phyloP scores from a whole-genome alignment of 2,329 filamentous ascomycete species.

The Colletotrichum orchidophilum region DNA sequence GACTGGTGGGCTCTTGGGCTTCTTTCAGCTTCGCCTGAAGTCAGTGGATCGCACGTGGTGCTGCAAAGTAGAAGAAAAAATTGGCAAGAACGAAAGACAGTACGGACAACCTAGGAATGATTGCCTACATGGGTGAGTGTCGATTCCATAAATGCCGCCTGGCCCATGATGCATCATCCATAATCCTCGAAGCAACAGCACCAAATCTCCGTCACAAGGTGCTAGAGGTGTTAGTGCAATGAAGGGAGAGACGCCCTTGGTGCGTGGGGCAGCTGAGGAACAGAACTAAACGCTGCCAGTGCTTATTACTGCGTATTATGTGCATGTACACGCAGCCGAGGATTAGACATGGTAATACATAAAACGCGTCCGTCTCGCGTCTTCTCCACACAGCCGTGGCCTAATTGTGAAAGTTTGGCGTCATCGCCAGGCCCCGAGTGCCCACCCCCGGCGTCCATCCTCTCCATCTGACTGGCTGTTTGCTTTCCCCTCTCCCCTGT shows the following conservation, averaged over 20 bases:
- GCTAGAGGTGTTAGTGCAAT: neutral
- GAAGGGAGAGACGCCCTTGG: neutral
- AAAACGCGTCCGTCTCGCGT: constrained; percentile 26
- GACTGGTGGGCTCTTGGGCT: neutral
- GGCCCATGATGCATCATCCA: constrained; percentile 9
- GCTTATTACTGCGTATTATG: neutral
- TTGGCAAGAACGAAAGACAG: neutral
- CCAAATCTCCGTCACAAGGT: neutral
- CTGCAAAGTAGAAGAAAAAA: neutral
- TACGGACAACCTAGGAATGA: neutral
- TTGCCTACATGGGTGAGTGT: neutral
- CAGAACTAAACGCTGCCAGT: neutral
- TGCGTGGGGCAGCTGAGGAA: constrained; percentile 19
- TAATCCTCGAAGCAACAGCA: constrained; percentile 6
- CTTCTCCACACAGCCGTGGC: constrained; percentile 16
- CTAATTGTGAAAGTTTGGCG: constrained; percentile 29
- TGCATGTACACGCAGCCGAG: neutral
- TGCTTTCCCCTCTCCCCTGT: constrained; percentile 7
- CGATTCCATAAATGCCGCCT: constrained; percentile 27
- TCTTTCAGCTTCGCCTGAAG: constrained; percentile 24
- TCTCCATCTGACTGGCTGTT: constrained; percentile 4
- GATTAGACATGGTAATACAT: constrained; percentile 4
- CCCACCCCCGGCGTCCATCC: constrained; percentile 4
- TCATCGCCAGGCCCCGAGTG: constrained; percentile 8
- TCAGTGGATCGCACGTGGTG: neutral